Conservation (phyloP, 495 filamentous ascomycete species). For the Penicillium paxilli region DNA sequence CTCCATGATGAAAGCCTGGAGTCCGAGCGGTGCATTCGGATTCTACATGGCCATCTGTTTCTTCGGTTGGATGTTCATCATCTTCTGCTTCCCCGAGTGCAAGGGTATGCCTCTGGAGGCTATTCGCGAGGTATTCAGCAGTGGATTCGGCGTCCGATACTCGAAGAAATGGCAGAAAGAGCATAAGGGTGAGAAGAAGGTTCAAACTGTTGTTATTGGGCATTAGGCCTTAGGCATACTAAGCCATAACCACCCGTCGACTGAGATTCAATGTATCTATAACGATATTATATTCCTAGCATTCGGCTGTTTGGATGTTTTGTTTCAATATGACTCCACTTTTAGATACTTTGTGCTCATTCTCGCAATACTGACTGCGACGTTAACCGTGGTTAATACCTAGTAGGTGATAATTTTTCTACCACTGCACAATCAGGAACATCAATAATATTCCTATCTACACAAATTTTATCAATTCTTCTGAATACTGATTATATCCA, state of each 20-base stretch:
- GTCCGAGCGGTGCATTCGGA: slow-evolving; percentile 49
- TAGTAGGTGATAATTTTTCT: too few species aligned
- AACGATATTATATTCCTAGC: too few species aligned
- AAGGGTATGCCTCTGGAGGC: slow-evolving; percentile 51
- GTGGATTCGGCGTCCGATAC: slow-evolving; percentile 44
- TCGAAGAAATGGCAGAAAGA: slow-evolving; percentile 40
- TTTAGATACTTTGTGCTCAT: neutral
- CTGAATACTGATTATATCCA: too few species aligned
- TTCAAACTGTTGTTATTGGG: slow-evolving; percentile 5
- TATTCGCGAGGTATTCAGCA: slow-evolving; percentile 42
- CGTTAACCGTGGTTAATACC: neutral
- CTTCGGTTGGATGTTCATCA: slow-evolving; percentile 46
- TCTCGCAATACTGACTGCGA: neutral
- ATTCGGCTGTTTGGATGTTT: neutral
- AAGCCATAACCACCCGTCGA: too few species aligned
- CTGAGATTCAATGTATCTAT: too few species aligned
- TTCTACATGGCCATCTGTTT: slow-evolving; percentile 51
- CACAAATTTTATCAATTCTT: too few species aligned
- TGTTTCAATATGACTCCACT: neutral
- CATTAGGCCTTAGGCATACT: neutral
- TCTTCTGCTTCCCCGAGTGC: slow-evolving; percentile 48
- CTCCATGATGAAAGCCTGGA: slow-evolving; percentile 49
- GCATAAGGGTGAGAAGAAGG: slow-evolving; percentile 13
- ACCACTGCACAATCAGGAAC: too few species aligned
- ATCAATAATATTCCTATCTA: too few species aligned